Conservation (phyloP, 345 rosid species). For the Rhodomyrtus tomentosa region DNA sequence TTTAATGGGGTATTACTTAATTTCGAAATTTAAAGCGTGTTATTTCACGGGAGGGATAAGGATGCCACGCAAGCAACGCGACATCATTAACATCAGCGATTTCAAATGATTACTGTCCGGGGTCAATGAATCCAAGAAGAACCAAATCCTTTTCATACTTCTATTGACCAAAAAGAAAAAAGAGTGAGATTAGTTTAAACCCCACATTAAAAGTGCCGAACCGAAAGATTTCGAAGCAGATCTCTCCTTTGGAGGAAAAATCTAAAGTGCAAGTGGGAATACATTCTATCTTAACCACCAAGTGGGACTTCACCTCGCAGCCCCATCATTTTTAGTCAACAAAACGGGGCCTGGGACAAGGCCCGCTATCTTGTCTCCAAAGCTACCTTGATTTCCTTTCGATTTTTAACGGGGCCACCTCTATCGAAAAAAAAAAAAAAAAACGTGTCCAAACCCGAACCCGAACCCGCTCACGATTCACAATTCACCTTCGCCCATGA, state of each 20-base stretch:
- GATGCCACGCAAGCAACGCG: neutral
- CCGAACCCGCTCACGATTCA: neutral
- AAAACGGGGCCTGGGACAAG: neutral
- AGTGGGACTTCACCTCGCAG: neutral
- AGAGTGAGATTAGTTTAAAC: neutral
- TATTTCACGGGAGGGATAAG: neutral
- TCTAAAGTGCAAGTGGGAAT: neutral
- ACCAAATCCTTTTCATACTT: neutral
- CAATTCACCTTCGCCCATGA: neutral
- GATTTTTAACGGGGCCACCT: neutral
- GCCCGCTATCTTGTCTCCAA: neutral
- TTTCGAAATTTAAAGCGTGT: neutral
- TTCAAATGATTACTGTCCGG: neutral
- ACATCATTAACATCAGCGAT: neutral
- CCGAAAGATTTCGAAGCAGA: neutral
- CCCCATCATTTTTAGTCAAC: neutral
- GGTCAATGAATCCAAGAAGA: neutral
- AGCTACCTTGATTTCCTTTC: neutral
- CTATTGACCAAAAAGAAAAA: neutral
- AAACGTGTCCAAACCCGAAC: too few relatives aligned
- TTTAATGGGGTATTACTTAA: neutral
- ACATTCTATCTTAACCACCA: neutral
- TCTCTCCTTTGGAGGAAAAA: neutral
- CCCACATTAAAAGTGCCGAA: neutral
- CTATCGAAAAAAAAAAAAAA: neutral